Conservation (phyloP, 1,284 basidiomycete genomes). For the Ceratobasidium sp. region DNA sequence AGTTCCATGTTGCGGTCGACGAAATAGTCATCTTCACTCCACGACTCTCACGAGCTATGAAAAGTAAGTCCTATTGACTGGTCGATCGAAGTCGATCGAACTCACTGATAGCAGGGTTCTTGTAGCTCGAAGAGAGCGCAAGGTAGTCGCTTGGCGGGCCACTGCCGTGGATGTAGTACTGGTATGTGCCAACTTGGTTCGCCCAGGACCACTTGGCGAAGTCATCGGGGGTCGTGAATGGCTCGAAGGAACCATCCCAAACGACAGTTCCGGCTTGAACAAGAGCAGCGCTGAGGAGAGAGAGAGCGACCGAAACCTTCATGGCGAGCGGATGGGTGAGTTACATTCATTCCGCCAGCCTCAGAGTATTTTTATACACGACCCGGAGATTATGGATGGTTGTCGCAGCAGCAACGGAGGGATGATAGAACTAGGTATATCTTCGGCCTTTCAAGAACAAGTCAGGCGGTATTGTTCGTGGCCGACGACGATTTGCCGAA, state of each 20-base stretch:
- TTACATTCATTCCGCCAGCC: background rate
- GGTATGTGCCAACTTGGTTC: constrained; percentile 44
- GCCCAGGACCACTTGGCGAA: constrained; percentile 65
- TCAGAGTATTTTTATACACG: constrained; percentile 3
- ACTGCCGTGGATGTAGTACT: constrained; percentile 69
- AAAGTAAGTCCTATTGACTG: background rate
- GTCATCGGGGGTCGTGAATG: constrained; percentile 62
- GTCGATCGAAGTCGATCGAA: background rate
- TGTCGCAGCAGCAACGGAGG: constrained; percentile 30
- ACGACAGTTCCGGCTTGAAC: constrained; percentile 49
- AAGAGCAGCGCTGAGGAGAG: constrained; percentile 44
- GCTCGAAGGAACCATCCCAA: constrained; percentile 69
- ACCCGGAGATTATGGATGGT: constrained; percentile 16
- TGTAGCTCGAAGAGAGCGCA: constrained; percentile 66
- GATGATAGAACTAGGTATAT: constrained; percentile 7
- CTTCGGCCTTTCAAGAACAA: constrained; percentile 12
- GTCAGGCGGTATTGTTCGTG: constrained; percentile 2
- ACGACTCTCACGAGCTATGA: constrained; percentile 60
- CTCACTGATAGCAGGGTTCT: constrained; percentile 69
- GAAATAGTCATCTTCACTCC: constrained; percentile 70
- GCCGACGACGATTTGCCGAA: constrained; percentile 33
- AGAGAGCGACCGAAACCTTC: constrained; percentile 47
- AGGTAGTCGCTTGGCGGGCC: constrained; percentile 66
- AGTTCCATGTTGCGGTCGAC: constrained; percentile 48
- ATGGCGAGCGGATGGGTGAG: constrained; percentile 37